A percentile compares a stretch with the other conserved stretches of the same genome.
These are phyloP conservation scores for Saturnispora silvae DNA, from an alignment of 805 yeast species.

Conservation along the genomic window DNA sequence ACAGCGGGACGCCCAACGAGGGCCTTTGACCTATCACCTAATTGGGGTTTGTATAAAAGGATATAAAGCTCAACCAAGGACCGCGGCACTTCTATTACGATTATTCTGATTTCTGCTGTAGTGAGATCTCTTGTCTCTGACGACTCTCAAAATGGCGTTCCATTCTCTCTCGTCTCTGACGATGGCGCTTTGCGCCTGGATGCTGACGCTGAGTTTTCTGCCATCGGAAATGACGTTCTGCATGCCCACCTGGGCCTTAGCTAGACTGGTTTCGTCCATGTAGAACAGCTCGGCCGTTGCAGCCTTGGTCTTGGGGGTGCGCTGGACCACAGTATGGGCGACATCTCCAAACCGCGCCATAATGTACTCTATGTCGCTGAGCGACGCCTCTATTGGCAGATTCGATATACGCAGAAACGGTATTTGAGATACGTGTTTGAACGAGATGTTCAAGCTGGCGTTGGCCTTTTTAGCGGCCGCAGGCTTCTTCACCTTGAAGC, in stretches of 20 bases:
- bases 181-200: conserved; percentile 9
- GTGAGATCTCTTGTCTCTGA: background rate
- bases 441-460: too few relatives aligned
- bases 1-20: too few relatives aligned
- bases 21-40: too few relatives aligned
- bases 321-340: conserved; percentile 5
- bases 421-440: conserved; percentile 18
- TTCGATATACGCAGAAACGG: conserved; percentile 24
- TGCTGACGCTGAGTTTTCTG: conserved; percentile 7
- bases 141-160: background rate
- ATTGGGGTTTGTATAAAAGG: too few relatives aligned
- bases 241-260: conserved; percentile 7
- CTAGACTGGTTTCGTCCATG: conserved; percentile 8
- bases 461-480: too few relatives aligned
- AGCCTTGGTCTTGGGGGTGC: background rate
- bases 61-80: too few relatives aligned
- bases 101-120: too few relatives aligned
- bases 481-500: too few relatives aligned
- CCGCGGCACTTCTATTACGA: too few relatives aligned
- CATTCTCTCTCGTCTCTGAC: conserved; percentile 1
- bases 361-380: conserved; percentile 21
- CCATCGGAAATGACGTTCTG: conserved; percentile 13
- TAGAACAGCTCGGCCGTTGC: conserved; percentile 16
- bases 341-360: conserved; percentile 18
- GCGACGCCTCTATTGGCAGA: conserved; percentile 23